Base-by-base conservation (phyloP, 2,329 filamentous ascomycete genomes). In the Cercospora zeina region DNA sequence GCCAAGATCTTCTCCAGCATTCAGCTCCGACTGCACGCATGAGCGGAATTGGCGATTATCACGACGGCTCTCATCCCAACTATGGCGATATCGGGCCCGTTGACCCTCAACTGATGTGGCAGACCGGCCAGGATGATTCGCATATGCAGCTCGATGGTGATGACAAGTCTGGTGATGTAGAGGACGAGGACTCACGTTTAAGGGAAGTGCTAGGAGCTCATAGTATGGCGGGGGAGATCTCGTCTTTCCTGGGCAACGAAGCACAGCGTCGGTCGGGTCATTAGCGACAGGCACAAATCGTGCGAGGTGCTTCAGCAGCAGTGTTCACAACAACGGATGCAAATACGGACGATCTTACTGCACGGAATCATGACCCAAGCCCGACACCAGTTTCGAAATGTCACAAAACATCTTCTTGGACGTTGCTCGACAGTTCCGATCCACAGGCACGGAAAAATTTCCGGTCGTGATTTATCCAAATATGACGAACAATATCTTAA, bases 21-120 rank as follows among this genome's bases (percentile, higher is more conserved):
- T 37, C 60, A 14, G 61, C 55, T 0, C 54, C 65, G n/a, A 58
- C 63, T 19, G 64, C 71, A 42, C 69, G 74, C 11, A 72, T 75
- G 60, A 73, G 77, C 1, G 72, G 75, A 59, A 59, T 45, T 1
- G 33, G 36, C 19, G 19, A 53, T 37, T 51, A 59, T 16, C 31
- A 59, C 33, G 56, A 42, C 27, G 56, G 47, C 6, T 14, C 45
- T 21, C 21, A 34, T 37, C 9, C 21, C 2, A 30, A 33, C n/a
- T 59, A 42, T 13, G 56, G 56, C n/a, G 56, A 53, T 11, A 59
- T 51, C 1, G 56, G 45, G 13, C 56, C 56, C 14, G 56, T 59
- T 34, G 56, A 59, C 51, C 56, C 56, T 53, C 56, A 53, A 19
- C 45, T 59, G 19, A 59, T 59, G 56, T 59, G 56, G 56, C 56